These are phyloP conservation scores for Hygrophorus russula DNA, from an alignment of 768 basidiomycete genomes.

Conservation along the genomic window DNA sequence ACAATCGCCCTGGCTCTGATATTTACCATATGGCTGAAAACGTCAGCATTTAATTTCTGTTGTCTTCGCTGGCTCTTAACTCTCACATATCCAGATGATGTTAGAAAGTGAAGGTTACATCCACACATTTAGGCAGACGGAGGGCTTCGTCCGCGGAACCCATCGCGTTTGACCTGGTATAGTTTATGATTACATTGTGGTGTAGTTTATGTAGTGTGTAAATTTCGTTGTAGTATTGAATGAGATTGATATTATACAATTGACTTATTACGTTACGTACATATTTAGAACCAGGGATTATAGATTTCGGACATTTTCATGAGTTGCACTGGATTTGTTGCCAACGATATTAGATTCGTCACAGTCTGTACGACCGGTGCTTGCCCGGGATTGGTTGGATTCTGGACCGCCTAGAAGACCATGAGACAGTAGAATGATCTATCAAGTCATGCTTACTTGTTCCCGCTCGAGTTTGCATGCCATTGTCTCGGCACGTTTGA, in stretches of 20 bases:
- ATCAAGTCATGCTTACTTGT: slow-evolving; percentile 33
- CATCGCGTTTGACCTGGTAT: slow-evolving; percentile 17
- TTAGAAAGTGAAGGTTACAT: slow-evolving; percentile 57
- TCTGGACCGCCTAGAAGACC: slow-evolving; percentile 19
- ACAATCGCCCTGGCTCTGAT: slow-evolving; percentile 78
- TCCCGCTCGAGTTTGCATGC: slow-evolving; percentile 83
- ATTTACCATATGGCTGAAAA: slow-evolving; percentile 89
- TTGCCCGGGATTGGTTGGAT: slow-evolving; percentile 23
- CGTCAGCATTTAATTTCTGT: slow-evolving; percentile 32
- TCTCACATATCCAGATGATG: slow-evolving; percentile 49
- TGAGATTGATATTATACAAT: neutral
- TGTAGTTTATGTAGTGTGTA: neutral
- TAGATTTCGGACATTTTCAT: slow-evolving; percentile 80
- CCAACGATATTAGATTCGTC: slow-evolving; percentile 70
- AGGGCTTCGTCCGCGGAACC: slow-evolving; percentile 43
- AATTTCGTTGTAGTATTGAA: neutral
- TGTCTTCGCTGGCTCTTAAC: neutral
- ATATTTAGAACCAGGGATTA: slow-evolving; percentile 68
- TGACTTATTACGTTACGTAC: no score
- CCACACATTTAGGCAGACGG: slow-evolving; percentile 63
- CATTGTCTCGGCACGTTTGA: slow-evolving; percentile 73
- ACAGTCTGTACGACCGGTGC: slow-evolving; percentile 72
- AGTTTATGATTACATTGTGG: neutral
- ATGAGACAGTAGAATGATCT: neutral
- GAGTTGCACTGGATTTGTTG: slow-evolving; percentile 78